Percentiles rank a stretch among this genome's conserved stretches.
Conservation (phyloP, 2,329 filamentous ascomycete species). For the Plectosphaerella plurivora region DNA sequence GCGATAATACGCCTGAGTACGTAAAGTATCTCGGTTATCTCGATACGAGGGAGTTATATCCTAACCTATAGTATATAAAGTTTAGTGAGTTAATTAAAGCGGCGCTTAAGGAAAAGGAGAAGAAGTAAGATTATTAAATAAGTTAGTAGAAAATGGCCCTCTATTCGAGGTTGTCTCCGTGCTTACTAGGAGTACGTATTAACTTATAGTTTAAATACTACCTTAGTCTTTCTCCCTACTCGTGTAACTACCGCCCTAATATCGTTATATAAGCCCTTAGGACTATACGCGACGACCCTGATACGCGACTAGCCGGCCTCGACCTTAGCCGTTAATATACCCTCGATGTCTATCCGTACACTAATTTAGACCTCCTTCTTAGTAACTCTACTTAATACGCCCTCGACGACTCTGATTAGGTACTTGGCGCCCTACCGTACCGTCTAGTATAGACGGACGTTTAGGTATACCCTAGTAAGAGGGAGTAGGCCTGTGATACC, state of each 20-base stretch:
- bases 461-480: constrained; percentile 23
- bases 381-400: constrained; percentile 14
- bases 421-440: constrained; percentile 17
- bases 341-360: constrained; percentile 23
- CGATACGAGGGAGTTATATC: no score
- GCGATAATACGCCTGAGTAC: constrained; percentile 48
- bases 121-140: no score
- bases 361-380: constrained; percentile 31
- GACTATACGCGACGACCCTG: constrained; percentile 36
- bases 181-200: constrained; percentile 1
- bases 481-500: constrained; percentile 40
- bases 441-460: constrained; percentile 31
- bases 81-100: no score
- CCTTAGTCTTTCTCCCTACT: neutral
- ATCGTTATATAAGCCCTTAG: constrained; percentile 32
- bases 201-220: neutral
- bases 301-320: constrained; percentile 20
- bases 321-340: constrained; percentile 23
- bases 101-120: no score
- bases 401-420: constrained; percentile 24
- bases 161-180: no score
- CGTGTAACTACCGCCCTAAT: constrained; percentile 24
- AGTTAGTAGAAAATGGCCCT: no score
- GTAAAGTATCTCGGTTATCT: constrained; percentile 51
- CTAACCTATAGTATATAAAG: no score